Conservation (phyloP, 148 eudicot genomes). For the Nepenthes gracilis region DNA sequence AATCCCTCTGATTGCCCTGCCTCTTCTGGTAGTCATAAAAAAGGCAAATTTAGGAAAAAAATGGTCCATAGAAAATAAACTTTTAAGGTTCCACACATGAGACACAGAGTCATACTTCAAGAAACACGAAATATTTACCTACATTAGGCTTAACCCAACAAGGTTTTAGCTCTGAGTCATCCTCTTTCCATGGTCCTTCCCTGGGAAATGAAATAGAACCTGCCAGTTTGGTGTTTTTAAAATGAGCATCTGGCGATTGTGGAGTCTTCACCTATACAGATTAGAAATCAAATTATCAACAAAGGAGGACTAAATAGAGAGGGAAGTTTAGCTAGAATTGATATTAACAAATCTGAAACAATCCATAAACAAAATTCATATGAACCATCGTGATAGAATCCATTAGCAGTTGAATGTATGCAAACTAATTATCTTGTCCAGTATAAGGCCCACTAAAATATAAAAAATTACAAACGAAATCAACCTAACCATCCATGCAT, state of each 20-base stretch:
- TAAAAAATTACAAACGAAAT: too few relatives aligned
- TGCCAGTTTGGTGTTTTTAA: slow-evolving; percentile 7
- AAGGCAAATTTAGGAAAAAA: slow-evolving; percentile 2
- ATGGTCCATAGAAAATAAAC: not conserved
- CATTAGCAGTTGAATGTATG: too few relatives aligned
- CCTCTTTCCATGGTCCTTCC: slow-evolving; percentile 59
- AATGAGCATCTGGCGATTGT: not conserved
- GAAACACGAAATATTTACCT: slow-evolving; percentile 20
- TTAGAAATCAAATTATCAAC: not conserved
- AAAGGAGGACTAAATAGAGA: not conserved
- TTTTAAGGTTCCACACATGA: not conserved
- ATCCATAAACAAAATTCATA: too few relatives aligned
- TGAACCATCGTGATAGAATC: too few relatives aligned
- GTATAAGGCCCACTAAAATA: too few relatives aligned
- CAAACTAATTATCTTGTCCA: too few relatives aligned
- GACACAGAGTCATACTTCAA: slow-evolving; percentile 4
- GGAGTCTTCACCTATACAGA: slow-evolving; percentile 22
- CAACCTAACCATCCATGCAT: too few relatives aligned
- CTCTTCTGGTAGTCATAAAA: slow-evolving; percentile 35
- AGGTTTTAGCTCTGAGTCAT: slow-evolving; percentile 45
- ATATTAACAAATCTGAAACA: too few relatives aligned
- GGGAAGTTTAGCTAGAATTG: not conserved
- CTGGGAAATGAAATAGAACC: slow-evolving; percentile 20
- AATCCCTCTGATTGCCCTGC: slow-evolving; percentile 44
- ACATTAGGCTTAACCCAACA: slow-evolving; percentile 65